These are phyloP conservation scores for Phytopythium litorale DNA, from an alignment of 352 stramenopile species.

Conservation along the genomic window DNA sequence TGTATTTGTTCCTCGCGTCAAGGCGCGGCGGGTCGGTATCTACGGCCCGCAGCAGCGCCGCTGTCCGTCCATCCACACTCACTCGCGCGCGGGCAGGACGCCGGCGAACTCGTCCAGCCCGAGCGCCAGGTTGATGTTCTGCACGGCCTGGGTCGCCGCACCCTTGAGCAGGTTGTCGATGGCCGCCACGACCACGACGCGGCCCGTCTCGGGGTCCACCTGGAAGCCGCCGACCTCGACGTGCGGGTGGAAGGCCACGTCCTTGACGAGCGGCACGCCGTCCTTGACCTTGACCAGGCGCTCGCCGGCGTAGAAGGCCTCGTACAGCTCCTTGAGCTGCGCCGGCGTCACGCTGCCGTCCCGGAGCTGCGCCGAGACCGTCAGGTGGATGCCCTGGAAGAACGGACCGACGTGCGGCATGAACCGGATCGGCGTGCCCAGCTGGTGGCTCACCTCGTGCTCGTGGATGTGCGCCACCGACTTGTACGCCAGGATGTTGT, in stretches of 20 bases:
- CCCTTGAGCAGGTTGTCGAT: slow-evolving; percentile 96
- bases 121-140: slow-evolving; percentile 95
- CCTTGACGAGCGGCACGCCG: slow-evolving; percentile 70
- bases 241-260: slow-evolving; percentile 73
- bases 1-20: slow-evolving; percentile 3
- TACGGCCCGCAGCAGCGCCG: not conserved
- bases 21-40: not conserved
- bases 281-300: slow-evolving; percentile 77
- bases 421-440: slow-evolving; percentile 85
- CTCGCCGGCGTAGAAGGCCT: slow-evolving; percentile 81
- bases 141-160: slow-evolving; percentile 89
- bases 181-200: slow-evolving; percentile 83
- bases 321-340: slow-evolving; percentile 72
- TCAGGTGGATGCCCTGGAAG: slow-evolving; percentile 93
- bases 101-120: slow-evolving; percentile 86
- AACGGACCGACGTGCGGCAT: slow-evolving; percentile 93
- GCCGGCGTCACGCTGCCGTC: slow-evolving; percentile 52
- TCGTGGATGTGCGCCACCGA: slow-evolving; percentile 90
- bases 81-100: slow-evolving; percentile 25
- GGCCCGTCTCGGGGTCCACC: slow-evolving; percentile 78
- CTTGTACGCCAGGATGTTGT: slow-evolving; percentile 91
- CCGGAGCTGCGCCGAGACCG: slow-evolving; percentile 76
- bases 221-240: slow-evolving; percentile 86
- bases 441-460: slow-evolving; percentile 79
- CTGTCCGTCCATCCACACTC: not conserved